Percentiles rank a stretch among this genome's conserved stretches.
Conservation (phyloP, 352 stramenopile species). For the Phytophthora foliorum region DNA sequence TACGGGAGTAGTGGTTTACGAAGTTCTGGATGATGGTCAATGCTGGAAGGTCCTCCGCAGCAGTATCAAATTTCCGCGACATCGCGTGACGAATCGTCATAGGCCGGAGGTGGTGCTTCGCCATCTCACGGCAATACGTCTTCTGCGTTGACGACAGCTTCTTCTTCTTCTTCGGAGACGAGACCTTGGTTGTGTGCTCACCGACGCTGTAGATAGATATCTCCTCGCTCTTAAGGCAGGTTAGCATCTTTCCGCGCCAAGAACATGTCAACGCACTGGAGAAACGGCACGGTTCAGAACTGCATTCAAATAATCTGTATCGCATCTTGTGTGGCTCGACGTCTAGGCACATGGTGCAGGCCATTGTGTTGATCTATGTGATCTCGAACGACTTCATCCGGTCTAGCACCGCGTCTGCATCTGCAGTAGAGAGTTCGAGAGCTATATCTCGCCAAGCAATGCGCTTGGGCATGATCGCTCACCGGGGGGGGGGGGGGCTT, state of each 20-base stretch:
- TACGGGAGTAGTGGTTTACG: background rate
- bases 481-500: too few relatives aligned
- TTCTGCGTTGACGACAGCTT: constrained; percentile 1
- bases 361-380: constrained; percentile 9
- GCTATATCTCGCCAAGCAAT: background rate
- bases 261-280: background rate
- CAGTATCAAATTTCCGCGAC: constrained; percentile 5
- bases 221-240: background rate
- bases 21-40: background rate
- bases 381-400: constrained; percentile 5
- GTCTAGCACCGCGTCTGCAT: background rate
- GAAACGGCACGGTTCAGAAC: constrained; percentile 4
- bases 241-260: constrained; percentile 6
- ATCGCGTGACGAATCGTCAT: constrained; percentile 18
- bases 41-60: background rate
- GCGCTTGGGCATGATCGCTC: constrained; percentile 4
- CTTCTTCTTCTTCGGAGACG: constrained; percentile 11
- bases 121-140: constrained; percentile 6
- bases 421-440: background rate
- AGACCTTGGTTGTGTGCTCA: background rate
- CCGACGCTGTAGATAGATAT: constrained; percentile 8
- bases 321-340: constrained; percentile 3
- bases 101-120: background rate
- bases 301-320: constrained; percentile 3
- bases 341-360: background rate